Conservation (phyloP, 1,284 basidiomycete species). For the Cryptococcus floricola region DNA sequence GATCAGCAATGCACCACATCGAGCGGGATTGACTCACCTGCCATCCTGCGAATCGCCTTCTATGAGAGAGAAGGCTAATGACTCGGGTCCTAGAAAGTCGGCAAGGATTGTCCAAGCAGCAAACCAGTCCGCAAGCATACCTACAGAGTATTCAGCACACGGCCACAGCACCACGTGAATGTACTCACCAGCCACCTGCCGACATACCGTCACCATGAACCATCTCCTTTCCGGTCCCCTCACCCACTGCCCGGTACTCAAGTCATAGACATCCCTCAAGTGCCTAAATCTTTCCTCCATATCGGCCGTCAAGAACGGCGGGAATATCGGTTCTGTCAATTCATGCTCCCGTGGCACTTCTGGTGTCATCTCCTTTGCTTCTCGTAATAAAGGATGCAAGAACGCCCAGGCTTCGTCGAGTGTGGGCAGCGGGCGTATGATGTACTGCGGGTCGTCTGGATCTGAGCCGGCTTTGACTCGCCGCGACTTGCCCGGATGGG, state of each 20-base stretch:
- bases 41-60: slow-evolving; percentile 43
- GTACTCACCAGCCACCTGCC: slow-evolving; percentile 41
- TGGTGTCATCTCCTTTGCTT: slow-evolving; percentile 27
- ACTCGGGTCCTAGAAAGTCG: slow-evolving; percentile 43
- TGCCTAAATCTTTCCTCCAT: slow-evolving; percentile 36
- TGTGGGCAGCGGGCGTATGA: slow-evolving; percentile 23
- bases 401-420: slow-evolving; percentile 36
- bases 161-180: too few relatives aligned
- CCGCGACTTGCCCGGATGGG: slow-evolving; percentile 18
- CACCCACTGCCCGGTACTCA: slow-evolving; percentile 23
- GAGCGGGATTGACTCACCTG: slow-evolving; percentile 21
- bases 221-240: slow-evolving; percentile 29
- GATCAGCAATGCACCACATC: not conserved
- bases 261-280: slow-evolving; percentile 31
- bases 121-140: slow-evolving; percentile 46
- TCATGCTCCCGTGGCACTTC: slow-evolving; percentile 38
- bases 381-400: slow-evolving; percentile 29
- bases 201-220: slow-evolving; percentile 37
- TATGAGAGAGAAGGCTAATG: slow-evolving; percentile 35
- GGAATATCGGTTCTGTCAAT: slow-evolving; percentile 35
- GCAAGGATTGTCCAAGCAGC: slow-evolving; percentile 44
- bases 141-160: slow-evolving; percentile 4
- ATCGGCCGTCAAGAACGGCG: slow-evolving; percentile 33
- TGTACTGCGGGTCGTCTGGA: slow-evolving; percentile 26
- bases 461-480: slow-evolving; percentile 14